Conservation (phyloP, 345 rosid species). For the Dipteronia dyeriana region DNA sequence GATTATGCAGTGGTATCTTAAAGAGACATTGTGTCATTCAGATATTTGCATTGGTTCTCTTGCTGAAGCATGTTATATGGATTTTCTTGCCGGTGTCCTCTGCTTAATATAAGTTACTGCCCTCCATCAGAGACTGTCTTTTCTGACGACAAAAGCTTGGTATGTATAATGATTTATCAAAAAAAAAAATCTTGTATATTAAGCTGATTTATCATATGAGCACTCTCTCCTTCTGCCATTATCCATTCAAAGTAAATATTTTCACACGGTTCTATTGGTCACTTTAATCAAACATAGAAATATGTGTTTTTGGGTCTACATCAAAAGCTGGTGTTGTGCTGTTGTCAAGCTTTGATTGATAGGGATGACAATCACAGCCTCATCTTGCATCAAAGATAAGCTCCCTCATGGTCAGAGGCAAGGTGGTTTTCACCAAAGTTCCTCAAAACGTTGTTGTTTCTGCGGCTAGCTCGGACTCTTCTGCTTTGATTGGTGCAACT, state of each 20-base stretch:
- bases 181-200: too few species aligned
- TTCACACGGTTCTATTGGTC: not conserved
- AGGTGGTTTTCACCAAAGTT: constrained; percentile 33
- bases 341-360: too few species aligned
- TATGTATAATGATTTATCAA: too few species aligned
- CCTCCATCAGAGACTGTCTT: constrained; percentile 77
- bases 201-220: too few species aligned
- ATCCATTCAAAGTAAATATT: not conserved
- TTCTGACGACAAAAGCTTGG: constrained; percentile 49
- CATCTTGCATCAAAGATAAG: constrained; percentile 39
- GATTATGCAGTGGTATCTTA: too few species aligned
- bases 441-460: constrained; percentile 42
- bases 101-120: constrained; percentile 65
- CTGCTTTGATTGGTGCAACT: constrained; percentile 56
- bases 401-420: constrained; percentile 46
- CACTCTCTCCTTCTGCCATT: too few species aligned
- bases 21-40: too few species aligned
- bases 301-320: not conserved
- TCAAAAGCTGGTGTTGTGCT: too few species aligned
- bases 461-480: constrained; percentile 27
- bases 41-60: too few species aligned
- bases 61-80: too few species aligned
- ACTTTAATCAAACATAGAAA: not conserved
- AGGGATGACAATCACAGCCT: constrained; percentile 38
- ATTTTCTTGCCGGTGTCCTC: too few species aligned